Base-by-base conservation (phyloP, 2,329 filamentous ascomycete species). In the Hypoxylon sp. region DNA sequence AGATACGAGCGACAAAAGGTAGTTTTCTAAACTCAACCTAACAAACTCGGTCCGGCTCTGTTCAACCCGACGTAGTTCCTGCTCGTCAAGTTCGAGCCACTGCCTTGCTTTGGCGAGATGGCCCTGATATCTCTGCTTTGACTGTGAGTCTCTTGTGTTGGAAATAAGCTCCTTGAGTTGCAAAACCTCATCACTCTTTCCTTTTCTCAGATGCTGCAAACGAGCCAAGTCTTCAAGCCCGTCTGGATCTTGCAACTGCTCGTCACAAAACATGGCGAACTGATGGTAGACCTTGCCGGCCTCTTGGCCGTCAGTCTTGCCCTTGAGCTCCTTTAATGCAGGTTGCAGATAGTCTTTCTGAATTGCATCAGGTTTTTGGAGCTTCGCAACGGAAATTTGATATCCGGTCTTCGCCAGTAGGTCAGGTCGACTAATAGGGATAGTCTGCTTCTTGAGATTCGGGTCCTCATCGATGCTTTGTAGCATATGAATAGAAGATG, bases 201-300 rank as follows among this genome's bases (percentile, higher is more conserved):
- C 90, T 75, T 94, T 87, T 72, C 90, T 91, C 32, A 98, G 84
- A 72, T 89, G 93, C 75, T 92, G 88, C 45, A 98, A 86, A 49
- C 96, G 90, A 30, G 89, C 88, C 65, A 97, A 88, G 74, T 99
- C 96, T 77, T 97, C 93, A 1, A 94, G 82, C 34, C 91, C 89
- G 73, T 97, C 93, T 0, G 91, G 87, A 75, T 95, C 95, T 74
- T 97, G 92, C 9, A 99, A 84, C 77, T 99, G 96, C 75, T 94
- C 90, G 77, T 99, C 95, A 75, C 97, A 99, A 77, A 99, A 99
- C 56, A 90, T 87, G 25, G 97, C 96, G 78, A 98, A 98, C 74
- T 97, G 93, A 77, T 98, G 94, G 75, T 94, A 98, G 0, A 98
- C 96, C 71, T 93, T 87, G 0, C 94, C 94, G 1, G 94, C 92